Conservation (phyloP, 768 basidiomycete species). For the Cystobasidium onofrii region DNA sequence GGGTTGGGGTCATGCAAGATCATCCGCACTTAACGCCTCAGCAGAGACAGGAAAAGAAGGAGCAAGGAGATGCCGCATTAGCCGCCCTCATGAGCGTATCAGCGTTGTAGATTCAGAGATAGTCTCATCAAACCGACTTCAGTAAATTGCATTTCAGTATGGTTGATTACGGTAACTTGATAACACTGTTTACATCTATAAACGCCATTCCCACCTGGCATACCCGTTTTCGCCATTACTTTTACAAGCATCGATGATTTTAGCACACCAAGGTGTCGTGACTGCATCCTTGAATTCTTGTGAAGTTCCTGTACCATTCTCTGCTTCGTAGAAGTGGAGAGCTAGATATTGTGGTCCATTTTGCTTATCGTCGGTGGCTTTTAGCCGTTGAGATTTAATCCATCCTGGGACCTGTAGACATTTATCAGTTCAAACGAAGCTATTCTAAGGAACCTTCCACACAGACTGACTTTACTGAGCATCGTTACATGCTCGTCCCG, state of each 20-base stretch:
- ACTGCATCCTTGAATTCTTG: background rate
- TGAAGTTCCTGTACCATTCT: conserved; percentile 4
- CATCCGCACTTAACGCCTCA: background rate
- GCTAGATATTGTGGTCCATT: background rate
- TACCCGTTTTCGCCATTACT: background rate
- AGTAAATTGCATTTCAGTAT: no score
- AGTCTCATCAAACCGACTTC: no score
- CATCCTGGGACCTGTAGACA: background rate
- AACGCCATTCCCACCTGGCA: background rate
- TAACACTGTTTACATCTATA: no score
- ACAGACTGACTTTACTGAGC: background rate
- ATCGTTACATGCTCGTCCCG: conserved; percentile 2
- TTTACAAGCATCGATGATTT: background rate
- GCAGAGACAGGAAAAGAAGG: conserved; percentile 7
- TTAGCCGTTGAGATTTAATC: background rate
- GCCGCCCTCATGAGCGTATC: background rate
- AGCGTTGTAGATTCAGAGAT: background rate
- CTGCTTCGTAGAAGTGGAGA: background rate
- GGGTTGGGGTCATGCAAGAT: conserved; percentile 3
- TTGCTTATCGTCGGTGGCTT: background rate
- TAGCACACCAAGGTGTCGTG: background rate
- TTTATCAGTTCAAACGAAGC: no score
- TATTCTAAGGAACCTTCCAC: no score
- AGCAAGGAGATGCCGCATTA: background rate
- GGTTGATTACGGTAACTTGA: no score